Evolutionary conservation across 176 grass and related monocot genomes (phyloP).

Genomic region (Eremochloa ophiuroides): DNA sequence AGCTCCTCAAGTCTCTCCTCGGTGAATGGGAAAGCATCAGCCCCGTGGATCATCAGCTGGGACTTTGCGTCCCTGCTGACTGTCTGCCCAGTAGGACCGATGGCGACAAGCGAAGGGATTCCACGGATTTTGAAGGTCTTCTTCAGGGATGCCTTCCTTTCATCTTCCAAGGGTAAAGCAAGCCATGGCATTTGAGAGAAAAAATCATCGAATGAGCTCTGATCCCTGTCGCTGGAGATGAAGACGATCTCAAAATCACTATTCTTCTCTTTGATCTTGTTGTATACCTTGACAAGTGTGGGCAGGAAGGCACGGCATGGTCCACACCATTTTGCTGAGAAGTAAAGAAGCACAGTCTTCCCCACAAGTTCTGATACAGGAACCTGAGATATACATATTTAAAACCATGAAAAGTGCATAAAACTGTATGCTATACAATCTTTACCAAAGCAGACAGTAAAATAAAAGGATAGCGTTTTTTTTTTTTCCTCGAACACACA

Average conservation of each 20-base stretch:
- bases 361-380: slow-evolving; percentile 66
- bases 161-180: slow-evolving; percentile 70
- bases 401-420: background rate
- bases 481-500: too few species aligned
- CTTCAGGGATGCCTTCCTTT: slow-evolving; percentile 41
- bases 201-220: slow-evolving; percentile 57
- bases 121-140: slow-evolving; percentile 47
- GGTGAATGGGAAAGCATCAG: slow-evolving; percentile 72
- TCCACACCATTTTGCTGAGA: slow-evolving; percentile 69
- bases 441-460: background rate
- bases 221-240: slow-evolving; percentile 64
- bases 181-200: slow-evolving; percentile 85
- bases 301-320: slow-evolving; percentile 72
- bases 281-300: slow-evolving; percentile 61
- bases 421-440: background rate
- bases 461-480: background rate
- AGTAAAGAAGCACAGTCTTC: slow-evolving; percentile 89
- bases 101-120: slow-evolving; percentile 69
- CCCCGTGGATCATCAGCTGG: slow-evolving; percentile 46
- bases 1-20: slow-evolving; percentile 54
- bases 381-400: slow-evolving; percentile 37
- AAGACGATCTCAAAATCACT: slow-evolving; percentile 75
- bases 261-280: slow-evolving; percentile 72
- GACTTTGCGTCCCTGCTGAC: slow-evolving; percentile 46
- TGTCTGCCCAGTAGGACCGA: slow-evolving; percentile 60